Evolutionary conservation across 441 rosid species (phyloP).

Genomic region (Hypseocharis bilobata): DNA sequence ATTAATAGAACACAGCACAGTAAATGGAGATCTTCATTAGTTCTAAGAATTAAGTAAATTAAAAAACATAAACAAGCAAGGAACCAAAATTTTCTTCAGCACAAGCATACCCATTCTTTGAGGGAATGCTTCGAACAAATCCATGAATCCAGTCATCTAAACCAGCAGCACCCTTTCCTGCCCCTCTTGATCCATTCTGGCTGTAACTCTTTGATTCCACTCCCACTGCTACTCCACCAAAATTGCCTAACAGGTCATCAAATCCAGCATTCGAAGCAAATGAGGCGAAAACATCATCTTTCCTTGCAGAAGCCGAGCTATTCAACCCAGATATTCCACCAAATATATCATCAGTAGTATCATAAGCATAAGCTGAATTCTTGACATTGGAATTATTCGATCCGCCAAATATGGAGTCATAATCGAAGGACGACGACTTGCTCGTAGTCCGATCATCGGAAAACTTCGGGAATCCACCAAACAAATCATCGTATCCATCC

Average conservation of each 20-base stretch:
- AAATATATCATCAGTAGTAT: constrained; percentile 45
- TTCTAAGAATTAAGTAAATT: constrained; percentile 3
- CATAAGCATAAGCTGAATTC: constrained; percentile 21
- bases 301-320: constrained; percentile 23
- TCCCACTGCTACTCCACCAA: constrained; percentile 27
- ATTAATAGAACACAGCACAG: no score
- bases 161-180: constrained; percentile 26
- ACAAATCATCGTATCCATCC: constrained; percentile 38
- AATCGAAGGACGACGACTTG: constrained; percentile 34
- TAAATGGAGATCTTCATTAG: no score
- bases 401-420: constrained; percentile 38
- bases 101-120: constrained; percentile 38
- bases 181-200: constrained; percentile 24
- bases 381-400: constrained; percentile 25
- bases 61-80: constrained; percentile 4
- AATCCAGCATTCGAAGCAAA: constrained; percentile 29
- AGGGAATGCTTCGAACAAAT: constrained; percentile 40
- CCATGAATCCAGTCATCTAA: constrained; percentile 67
- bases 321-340: constrained; percentile 38
- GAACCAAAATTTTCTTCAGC: neutral
- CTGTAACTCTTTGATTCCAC: constrained; percentile 24
- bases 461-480: constrained; percentile 33
- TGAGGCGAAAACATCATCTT: constrained; percentile 39
- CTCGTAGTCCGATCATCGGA: constrained; percentile 18
- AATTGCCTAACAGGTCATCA: constrained; percentile 53